Conservation (phyloP, 371 early-diverging fungal species). For the Lichtheimia corymbifera region DNA sequence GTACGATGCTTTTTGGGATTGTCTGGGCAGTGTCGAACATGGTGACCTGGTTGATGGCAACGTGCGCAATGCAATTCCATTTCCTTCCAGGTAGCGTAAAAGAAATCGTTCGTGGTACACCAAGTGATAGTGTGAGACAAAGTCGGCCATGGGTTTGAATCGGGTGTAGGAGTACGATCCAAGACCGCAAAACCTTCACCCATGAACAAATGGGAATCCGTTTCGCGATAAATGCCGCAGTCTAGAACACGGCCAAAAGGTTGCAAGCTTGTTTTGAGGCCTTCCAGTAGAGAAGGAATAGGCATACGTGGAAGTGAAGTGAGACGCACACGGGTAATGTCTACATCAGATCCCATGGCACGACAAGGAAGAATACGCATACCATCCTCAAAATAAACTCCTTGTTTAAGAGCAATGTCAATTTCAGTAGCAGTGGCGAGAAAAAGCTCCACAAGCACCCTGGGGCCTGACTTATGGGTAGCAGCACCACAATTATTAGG, state of each 20-base stretch:
- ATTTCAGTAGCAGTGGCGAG: neutral
- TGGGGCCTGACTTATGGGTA: neutral
- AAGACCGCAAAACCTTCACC: neutral
- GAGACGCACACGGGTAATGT: too few relatives aligned
- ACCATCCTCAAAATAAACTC: too few relatives aligned
- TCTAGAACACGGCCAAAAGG: neutral
- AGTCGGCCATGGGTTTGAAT: neutral
- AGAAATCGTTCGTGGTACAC: neutral
- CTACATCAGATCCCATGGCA: too few relatives aligned
- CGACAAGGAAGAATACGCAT: too few relatives aligned
- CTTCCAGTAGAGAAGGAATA: too few relatives aligned
- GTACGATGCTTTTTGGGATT: neutral
- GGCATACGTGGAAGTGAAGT: too few relatives aligned
- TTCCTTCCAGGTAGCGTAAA: constrained; percentile 5
- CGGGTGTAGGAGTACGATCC: neutral
- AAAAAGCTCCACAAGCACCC: constrained; percentile 5
- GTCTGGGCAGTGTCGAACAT: constrained; percentile 1
- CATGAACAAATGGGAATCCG: neutral
- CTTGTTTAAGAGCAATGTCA: too few relatives aligned
- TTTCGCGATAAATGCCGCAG: neutral
- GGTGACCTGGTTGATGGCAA: constrained; percentile 4
- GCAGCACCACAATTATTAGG: constrained; percentile 4
- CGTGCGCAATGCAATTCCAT: constrained; percentile 7
- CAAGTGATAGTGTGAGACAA: neutral
- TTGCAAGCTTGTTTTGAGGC: neutral